Evolutionary conservation across 2,329 filamentous ascomycete genomes (phyloP).

Genomic region (Arthrobotrys sinensis): DNA sequence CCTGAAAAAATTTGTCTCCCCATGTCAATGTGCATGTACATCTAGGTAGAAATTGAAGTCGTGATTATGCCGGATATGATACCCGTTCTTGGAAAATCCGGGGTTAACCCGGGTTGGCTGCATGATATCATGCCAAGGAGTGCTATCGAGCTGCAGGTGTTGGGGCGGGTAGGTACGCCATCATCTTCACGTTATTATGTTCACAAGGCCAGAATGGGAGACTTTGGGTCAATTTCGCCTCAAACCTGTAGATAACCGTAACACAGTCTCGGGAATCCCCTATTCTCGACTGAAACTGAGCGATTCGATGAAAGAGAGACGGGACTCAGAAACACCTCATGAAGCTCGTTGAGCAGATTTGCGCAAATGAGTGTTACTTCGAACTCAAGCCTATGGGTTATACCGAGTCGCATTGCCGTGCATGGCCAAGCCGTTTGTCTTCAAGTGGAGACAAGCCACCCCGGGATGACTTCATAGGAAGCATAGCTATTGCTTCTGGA

Average conservation of each 20-base stretch:
- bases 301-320: not conserved
- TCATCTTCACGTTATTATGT: conserved; percentile 36
- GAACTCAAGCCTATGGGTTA: not conserved
- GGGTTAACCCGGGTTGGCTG: conserved; percentile 59
- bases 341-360: conserved; percentile 18
- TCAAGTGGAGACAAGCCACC: conserved; percentile 29
- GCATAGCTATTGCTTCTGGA: conserved; percentile 46
- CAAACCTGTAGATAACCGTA: not conserved
- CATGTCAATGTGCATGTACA: not conserved
- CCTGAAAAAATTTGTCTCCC: not conserved
- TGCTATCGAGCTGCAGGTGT: conserved; percentile 33
- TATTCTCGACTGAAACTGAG: not conserved
- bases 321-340: not conserved
- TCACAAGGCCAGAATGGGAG: conserved; percentile 29
- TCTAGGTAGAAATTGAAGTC: conserved; percentile 4
- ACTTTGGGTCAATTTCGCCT: not conserved
- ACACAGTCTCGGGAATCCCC: conserved; percentile 10
- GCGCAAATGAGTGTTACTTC: conserved; percentile 16
- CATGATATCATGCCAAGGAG: conserved; percentile 61
- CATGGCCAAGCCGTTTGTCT: conserved; percentile 7
- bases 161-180: conserved; percentile 17
- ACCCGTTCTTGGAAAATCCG: conserved; percentile 59
- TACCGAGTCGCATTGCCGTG: conserved; percentile 24
- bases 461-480: conserved; percentile 45
- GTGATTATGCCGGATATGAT: conserved; percentile 47